Conservation (phyloP, 2,329 filamentous ascomycete species). For the Phoma herbarum region DNA sequence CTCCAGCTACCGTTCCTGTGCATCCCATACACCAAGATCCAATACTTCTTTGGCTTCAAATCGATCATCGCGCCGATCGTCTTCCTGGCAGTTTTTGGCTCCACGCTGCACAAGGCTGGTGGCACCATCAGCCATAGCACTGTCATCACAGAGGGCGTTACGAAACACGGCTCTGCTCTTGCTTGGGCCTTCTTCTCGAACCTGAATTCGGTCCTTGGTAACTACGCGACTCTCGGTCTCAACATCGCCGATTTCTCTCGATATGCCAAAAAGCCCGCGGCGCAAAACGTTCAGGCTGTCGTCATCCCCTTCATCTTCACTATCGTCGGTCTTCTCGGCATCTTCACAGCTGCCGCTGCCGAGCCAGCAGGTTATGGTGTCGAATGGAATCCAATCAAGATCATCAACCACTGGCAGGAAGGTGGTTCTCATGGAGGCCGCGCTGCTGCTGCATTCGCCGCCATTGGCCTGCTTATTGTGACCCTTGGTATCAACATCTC, state of each 20-base stretch:
- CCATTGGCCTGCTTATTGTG: slow-evolving; percentile 35
- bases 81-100: slow-evolving; percentile 39
- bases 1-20: slow-evolving; percentile 39
- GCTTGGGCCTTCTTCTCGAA: slow-evolving; percentile 35
- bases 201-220: slow-evolving; percentile 39
- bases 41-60: slow-evolving; percentile 41
- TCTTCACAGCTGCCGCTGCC: slow-evolving; percentile 51
- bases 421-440: slow-evolving; percentile 46
- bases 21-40: slow-evolving; percentile 36
- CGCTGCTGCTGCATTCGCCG: slow-evolving; percentile 39
- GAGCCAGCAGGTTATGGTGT: slow-evolving; percentile 37
- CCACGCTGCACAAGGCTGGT: slow-evolving; percentile 34
- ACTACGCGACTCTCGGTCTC: slow-evolving; percentile 39
- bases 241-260: slow-evolving; percentile 55
- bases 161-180: slow-evolving; percentile 35
- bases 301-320: slow-evolving; percentile 45
- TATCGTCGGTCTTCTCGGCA: slow-evolving; percentile 49
- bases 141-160: slow-evolving; percentile 42
- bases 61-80: slow-evolving; percentile 38
- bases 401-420: slow-evolving; percentile 50
- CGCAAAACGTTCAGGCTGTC: slow-evolving; percentile 48
- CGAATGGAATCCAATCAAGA: slow-evolving; percentile 49
- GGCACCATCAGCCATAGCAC: slow-evolving; percentile 40
- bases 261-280: slow-evolving; percentile 49
- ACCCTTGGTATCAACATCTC: slow-evolving; percentile 49